A percentile compares a stretch with the other conserved stretches of the same genome.
Conservation (phyloP, 108 stramenopile species). For the Nitzschia palea region DNA sequence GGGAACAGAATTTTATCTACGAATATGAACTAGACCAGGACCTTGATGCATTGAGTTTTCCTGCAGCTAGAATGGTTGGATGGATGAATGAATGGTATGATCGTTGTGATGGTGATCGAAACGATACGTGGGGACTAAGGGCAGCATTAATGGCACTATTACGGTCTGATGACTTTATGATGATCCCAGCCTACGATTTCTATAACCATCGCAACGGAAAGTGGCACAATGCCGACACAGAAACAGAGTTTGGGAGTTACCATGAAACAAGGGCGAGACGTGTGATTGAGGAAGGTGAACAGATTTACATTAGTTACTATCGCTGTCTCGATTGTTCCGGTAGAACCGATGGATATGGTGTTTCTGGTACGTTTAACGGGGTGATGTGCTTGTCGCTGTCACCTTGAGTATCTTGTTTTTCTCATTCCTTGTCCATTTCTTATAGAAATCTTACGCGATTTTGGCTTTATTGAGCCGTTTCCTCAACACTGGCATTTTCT, state of each 20-base stretch:
- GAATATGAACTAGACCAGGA: not conserved
- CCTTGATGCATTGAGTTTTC: not conserved
- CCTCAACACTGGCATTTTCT: conserved; percentile 69
- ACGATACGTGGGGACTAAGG: conserved; percentile 30
- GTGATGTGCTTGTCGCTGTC: conserved; percentile 23
- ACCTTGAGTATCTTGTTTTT: conserved; percentile 72
- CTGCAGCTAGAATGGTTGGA: not conserved
- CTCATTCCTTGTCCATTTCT: conserved; percentile 66
- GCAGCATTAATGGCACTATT: conserved; percentile 53
- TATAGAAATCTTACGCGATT: conserved; percentile 66
- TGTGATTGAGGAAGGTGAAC: conserved; percentile 54
- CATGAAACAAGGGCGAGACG: conserved; percentile 28
- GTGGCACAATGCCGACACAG: conserved; percentile 16
- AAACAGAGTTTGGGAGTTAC: not conserved
- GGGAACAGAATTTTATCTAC: not conserved
- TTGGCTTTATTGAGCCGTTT: conserved; percentile 74
- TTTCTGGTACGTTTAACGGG: conserved; percentile 17
- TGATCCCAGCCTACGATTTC: conserved; percentile 67
- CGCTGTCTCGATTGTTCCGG: conserved; percentile 36
- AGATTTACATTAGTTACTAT: conserved; percentile 67
- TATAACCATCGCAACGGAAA: conserved; percentile 61
- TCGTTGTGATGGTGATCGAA: conserved; percentile 29
- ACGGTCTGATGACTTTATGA: conserved; percentile 46
- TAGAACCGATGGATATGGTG: conserved; percentile 41
- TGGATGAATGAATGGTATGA: conserved; percentile 7